phyloP scores from a whole-genome alignment of 2,329 filamentous ascomycete genomes.

The Beauveria sp. region DNA sequence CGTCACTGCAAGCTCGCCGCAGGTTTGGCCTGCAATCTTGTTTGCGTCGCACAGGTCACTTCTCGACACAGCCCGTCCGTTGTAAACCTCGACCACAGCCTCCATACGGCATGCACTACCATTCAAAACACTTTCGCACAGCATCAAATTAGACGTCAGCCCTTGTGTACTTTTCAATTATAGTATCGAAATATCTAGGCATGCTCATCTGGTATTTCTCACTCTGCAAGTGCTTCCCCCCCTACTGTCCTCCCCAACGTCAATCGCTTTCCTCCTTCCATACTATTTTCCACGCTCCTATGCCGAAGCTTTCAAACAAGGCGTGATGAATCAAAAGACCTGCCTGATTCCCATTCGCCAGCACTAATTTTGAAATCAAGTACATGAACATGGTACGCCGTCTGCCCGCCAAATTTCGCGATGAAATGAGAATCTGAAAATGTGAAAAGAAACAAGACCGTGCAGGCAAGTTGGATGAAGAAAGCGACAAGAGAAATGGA shows the following conservation, averaged over 20 bases:
- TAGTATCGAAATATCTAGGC: slow-evolving; percentile 8
- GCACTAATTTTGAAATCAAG: slow-evolving; percentile 11
- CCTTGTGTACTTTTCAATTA: slow-evolving; percentile 3
- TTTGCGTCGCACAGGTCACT: not conserved
- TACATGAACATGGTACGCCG: slow-evolving; percentile 11
- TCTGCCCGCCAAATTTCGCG: slow-evolving; percentile 12
- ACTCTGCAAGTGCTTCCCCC: slow-evolving; percentile 4
- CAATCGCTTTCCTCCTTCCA: not conserved
- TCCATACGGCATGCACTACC: not conserved
- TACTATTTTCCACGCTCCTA: not conserved
- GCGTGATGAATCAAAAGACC: slow-evolving; percentile 24
- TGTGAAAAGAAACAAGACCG: slow-evolving; percentile 1
- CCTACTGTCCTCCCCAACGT: not conserved
- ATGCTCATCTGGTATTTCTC: slow-evolving; percentile 10
- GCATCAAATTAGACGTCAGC: not conserved
- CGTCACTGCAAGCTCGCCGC: not conserved
- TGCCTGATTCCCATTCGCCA: slow-evolving; percentile 23
- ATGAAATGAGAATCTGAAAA: slow-evolving; percentile 3
- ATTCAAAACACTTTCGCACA: not conserved
- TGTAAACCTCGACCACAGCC: not conserved
- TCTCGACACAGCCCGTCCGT: not conserved
- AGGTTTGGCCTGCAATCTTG: not conserved
- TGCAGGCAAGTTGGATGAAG: not conserved
- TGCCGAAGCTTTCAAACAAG: slow-evolving; percentile 12
- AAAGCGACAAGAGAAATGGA: slow-evolving; percentile 1